phyloP scores from a whole-genome alignment of 768 basidiomycete genomes.

The Rubroboletus satanas region DNA sequence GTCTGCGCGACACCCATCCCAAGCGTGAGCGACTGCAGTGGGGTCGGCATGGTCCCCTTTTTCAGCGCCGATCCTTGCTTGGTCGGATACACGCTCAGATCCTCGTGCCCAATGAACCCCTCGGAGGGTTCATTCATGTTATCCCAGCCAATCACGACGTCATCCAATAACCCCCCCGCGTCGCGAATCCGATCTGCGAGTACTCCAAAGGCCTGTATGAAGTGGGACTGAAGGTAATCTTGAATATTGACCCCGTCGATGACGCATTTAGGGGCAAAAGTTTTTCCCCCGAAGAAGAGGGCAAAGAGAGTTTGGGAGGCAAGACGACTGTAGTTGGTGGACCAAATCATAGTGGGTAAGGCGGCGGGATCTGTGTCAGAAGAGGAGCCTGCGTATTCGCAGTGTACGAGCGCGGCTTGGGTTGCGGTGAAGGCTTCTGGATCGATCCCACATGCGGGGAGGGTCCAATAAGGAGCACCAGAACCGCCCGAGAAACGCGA shows the following conservation, averaged over 20 bases:
- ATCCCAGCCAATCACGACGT: constrained; percentile 95
- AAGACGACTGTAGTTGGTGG: constrained; percentile 90
- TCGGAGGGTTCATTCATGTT: constrained; percentile 93
- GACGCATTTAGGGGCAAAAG: constrained; percentile 86
- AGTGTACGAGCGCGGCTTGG: constrained; percentile 81
- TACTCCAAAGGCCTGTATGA: constrained; percentile 66
- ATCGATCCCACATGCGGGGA: constrained; percentile 86
- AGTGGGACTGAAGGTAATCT: constrained; percentile 78
- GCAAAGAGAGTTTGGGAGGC: constrained; percentile 88
- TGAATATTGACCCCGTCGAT: constrained; percentile 93
- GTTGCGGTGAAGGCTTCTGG: constrained; percentile 83
- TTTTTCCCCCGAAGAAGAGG: constrained; percentile 87
- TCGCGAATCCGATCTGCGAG: constrained; percentile 74
- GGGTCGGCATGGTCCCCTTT: constrained; percentile 85
- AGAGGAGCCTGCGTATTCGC: constrained; percentile 64
- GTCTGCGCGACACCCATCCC: constrained; percentile 85
- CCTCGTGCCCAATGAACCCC: constrained; percentile 63
- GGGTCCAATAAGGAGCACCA: constrained; percentile 93
- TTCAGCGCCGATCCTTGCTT: constrained; percentile 71
- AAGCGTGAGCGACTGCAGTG: constrained; percentile 76
- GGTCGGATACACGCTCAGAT: constrained; percentile 62
- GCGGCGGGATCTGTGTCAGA: constrained; percentile 62
- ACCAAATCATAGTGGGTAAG: constrained; percentile 95
- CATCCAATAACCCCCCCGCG: constrained; percentile 75
- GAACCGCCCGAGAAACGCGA: constrained; percentile 94